Percentiles rank a stretch among this genome's conserved stretches.
These are phyloP conservation scores for Endocladia muricata DNA, from an alignment of 31 red algal species.

Conservation along the genomic window DNA sequence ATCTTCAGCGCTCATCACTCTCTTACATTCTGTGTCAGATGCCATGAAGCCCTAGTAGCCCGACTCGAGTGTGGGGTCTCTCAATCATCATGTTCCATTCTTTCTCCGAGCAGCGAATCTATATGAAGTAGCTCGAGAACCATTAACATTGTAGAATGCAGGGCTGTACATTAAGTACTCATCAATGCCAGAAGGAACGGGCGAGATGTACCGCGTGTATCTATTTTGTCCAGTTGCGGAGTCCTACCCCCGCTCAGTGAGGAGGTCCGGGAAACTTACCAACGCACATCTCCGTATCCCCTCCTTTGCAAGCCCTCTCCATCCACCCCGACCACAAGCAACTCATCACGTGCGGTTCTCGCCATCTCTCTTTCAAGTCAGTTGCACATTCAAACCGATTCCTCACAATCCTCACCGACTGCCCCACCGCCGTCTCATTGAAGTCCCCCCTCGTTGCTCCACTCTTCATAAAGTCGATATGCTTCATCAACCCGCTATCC, in stretches of 20 bases:
- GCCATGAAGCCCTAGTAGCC: no score
- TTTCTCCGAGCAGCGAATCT: background rate
- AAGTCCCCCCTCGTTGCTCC: background rate
- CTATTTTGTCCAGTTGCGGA: background rate
- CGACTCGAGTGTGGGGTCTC: no score
- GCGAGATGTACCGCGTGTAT: background rate
- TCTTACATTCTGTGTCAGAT: no score
- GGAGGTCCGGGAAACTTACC: background rate
- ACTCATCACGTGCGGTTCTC: background rate
- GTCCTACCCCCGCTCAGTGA: no score
- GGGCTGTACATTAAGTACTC: background rate
- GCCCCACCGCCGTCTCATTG: background rate
- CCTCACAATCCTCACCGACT: background rate
- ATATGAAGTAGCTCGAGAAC: background rate
- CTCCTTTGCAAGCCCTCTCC: background rate
- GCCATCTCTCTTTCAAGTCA: background rate
- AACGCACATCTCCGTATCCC: background rate
- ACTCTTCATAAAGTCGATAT: slow-evolving; percentile 44
- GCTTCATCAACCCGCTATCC: slow-evolving; percentile 66
- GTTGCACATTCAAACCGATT: background rate
- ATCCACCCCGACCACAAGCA: slow-evolving; percentile 1
- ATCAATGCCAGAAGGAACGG: background rate
- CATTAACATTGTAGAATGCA: background rate
- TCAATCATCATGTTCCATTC: background rate
- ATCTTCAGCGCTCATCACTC: no score